These are phyloP conservation scores for Dactylellina sp. DNA, from an alignment of 2,329 filamentous ascomycete genomes.

Conservation along the genomic window DNA sequence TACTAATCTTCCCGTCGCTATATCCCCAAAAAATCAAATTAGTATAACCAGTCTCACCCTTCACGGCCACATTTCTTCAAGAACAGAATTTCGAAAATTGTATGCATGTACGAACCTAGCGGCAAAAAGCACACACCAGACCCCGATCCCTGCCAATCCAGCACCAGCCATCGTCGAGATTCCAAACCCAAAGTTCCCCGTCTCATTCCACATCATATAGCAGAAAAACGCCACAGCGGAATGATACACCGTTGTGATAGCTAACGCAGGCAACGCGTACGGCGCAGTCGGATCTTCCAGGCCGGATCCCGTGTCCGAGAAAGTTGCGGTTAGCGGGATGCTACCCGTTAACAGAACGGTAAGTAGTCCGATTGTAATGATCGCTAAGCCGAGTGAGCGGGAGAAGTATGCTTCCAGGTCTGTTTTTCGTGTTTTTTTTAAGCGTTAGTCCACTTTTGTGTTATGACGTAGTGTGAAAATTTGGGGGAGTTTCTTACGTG, in stretches of 20 bases:
- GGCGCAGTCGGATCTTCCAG: constrained; percentile 69
- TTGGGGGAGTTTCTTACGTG: constrained; percentile 65
- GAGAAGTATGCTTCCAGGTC: constrained; percentile 79
- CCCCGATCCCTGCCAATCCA: constrained; percentile 71
- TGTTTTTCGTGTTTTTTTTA: constrained; percentile 43
- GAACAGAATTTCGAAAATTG: neutral
- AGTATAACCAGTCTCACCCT: constrained; percentile 55
- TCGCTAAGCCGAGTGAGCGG: constrained; percentile 75
- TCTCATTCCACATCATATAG: constrained; percentile 75
- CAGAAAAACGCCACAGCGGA: constrained; percentile 72
- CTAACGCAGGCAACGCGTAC: constrained; percentile 74
- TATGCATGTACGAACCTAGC: constrained; percentile 13
- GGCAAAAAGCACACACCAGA: constrained; percentile 71
- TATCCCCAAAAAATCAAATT: constrained; percentile 62
- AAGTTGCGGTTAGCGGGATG: constrained; percentile 70
- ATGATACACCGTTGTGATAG: constrained; percentile 77
- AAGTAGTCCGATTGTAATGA: constrained; percentile 74
- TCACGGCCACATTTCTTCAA: neutral
- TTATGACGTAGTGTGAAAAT: constrained; percentile 16
- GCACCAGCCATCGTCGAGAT: constrained; percentile 72
- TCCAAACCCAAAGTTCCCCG: constrained; percentile 71
- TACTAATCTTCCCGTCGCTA: constrained; percentile 70
- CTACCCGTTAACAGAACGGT: constrained; percentile 77
- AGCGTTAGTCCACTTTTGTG: constrained; percentile 19
- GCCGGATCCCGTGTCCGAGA: constrained; percentile 62